Conservation (phyloP, 305 asterid genomes). For the Andrographis paniculata region DNA sequence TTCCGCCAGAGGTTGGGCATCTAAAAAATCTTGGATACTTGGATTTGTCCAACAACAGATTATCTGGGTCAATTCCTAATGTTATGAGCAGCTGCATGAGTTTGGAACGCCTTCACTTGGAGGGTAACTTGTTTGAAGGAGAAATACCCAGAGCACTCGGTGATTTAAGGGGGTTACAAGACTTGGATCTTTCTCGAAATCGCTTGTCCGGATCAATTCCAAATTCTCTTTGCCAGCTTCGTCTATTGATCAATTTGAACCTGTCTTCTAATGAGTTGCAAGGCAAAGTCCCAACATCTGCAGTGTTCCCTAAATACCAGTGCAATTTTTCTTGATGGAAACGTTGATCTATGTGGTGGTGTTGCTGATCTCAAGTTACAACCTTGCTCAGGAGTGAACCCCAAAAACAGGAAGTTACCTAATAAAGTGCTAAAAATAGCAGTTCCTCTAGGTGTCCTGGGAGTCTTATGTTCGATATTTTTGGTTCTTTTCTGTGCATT, state of each 20-base stretch:
- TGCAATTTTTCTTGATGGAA: constrained; percentile 19
- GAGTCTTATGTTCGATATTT: not conserved
- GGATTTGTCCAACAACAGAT: constrained; percentile 21
- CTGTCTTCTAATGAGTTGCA: constrained; percentile 25
- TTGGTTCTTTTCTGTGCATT: not conserved
- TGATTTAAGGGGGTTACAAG: constrained; percentile 15
- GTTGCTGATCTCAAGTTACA: constrained; percentile 11
- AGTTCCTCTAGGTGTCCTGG: not conserved
- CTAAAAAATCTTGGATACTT: constrained; percentile 20
- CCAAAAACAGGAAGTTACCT: constrained; percentile 3
- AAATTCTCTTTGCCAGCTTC: constrained; percentile 19
- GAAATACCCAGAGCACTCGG: constrained; percentile 18
- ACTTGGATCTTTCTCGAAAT: constrained; percentile 24
- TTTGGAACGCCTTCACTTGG: constrained; percentile 15
- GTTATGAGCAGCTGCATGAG: constrained; percentile 17
- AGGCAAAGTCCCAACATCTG: constrained; percentile 19
- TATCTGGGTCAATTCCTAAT: constrained; percentile 23
- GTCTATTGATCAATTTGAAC: constrained; percentile 15
- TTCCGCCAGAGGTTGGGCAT: constrained; percentile 20
- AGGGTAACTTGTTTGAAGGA: constrained; percentile 18
- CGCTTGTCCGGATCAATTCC: constrained; percentile 26
- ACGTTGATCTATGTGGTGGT: constrained; percentile 26
- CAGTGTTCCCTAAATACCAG: constrained; percentile 20
- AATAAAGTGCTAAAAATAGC: constrained; percentile 1
- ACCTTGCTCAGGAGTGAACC: constrained; percentile 8